These are phyloP conservation scores for Aspergillus awamori DNA, from an alignment of 2,329 filamentous ascomycete species.

Conservation along the genomic window DNA sequence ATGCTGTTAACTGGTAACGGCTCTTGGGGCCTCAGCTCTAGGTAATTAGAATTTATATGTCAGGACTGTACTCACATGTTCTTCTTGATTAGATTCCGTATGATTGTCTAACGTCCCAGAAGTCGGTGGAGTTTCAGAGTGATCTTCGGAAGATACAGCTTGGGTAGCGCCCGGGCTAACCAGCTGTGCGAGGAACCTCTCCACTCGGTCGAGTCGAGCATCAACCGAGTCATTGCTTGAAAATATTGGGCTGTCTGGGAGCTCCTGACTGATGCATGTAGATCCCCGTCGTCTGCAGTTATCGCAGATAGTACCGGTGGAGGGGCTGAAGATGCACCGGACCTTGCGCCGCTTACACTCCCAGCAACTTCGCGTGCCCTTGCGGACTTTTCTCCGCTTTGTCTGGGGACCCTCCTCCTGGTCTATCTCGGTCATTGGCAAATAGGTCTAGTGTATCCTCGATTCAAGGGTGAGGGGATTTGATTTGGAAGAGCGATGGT, in stretches of 20 bases:
- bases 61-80: background rate
- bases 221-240: constrained; percentile 19
- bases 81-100: background rate
- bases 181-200: constrained; percentile 3
- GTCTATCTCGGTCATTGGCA: too few species aligned
- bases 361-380: constrained; percentile 40
- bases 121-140: background rate
- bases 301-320: constrained; percentile 25
- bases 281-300: constrained; percentile 33
- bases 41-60: too few species aligned
- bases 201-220: constrained; percentile 3
- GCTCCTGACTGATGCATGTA: constrained; percentile 53
- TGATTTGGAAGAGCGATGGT: too few species aligned
- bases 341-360: constrained; percentile 36
- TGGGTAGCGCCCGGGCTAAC: background rate
- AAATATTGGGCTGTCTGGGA: constrained; percentile 40
- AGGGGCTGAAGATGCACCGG: constrained; percentile 33
- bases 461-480: too few species aligned
- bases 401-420: background rate
- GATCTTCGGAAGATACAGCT: background rate
- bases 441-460: too few species aligned
- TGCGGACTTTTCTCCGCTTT: constrained; percentile 34
- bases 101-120: background rate
- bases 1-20: background rate
- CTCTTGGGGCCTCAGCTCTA: background rate